Conservation (phyloP, 192 early-diverging fungal species). For the Umbelopsis ramanniana region DNA sequence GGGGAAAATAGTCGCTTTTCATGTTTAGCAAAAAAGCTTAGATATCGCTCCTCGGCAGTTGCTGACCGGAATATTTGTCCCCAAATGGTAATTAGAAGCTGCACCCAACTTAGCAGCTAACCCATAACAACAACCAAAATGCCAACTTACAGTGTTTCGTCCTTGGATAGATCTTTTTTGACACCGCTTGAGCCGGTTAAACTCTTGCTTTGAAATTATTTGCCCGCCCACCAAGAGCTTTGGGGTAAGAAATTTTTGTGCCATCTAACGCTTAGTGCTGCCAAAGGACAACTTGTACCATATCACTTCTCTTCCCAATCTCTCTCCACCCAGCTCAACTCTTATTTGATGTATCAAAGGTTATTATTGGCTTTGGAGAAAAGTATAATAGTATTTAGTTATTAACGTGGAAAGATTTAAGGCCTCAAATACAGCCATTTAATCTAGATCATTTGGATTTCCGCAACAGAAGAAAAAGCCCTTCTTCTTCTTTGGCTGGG, state of each 20-base stretch:
- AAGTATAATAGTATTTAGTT: slow-evolving; percentile 10
- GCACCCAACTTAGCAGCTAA: background rate
- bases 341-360: too few relatives aligned
- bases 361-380: background rate
- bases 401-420: background rate
- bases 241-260: too few relatives aligned
- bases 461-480: slow-evolving; percentile 14
- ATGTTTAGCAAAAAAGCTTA: background rate
- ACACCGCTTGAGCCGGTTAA: too few relatives aligned
- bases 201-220: too few relatives aligned
- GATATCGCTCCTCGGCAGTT: background rate
- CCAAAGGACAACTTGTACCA: too few relatives aligned
- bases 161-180: too few relatives aligned
- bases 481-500: slow-evolving; percentile 13
- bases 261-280: too few relatives aligned
- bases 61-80: slow-evolving; percentile 6
- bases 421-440: background rate
- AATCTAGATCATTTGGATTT: slow-evolving; percentile 6
- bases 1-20: background rate
- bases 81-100: slow-evolving; percentile 8
- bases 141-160: too few relatives aligned
- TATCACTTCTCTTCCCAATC: too few relatives aligned
- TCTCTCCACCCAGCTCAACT: too few relatives aligned
- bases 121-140: too few relatives aligned
- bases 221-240: too few relatives aligned